Conservation (phyloP, 768 basidiomycete species). For the Boletus tomentosulus region DNA sequence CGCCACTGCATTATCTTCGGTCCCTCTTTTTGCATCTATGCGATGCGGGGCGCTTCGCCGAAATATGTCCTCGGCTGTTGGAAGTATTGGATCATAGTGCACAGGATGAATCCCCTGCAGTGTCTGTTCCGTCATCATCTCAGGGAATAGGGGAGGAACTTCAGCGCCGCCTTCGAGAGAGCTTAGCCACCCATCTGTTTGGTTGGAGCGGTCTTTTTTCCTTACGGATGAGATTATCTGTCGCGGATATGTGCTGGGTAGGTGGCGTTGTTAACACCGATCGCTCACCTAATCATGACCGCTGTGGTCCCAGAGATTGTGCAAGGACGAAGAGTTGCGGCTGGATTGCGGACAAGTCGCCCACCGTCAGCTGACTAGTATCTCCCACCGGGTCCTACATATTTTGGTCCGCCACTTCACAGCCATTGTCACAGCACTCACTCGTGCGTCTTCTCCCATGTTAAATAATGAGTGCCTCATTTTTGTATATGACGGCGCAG, state of each 20-base stretch:
- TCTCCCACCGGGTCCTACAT: conserved; percentile 52
- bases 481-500: conserved; percentile 33
- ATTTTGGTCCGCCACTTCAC: conserved; percentile 55
- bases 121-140: conserved; percentile 31
- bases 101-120: conserved; percentile 32
- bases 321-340: conserved; percentile 39
- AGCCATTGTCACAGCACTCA: conserved; percentile 42
- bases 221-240: conserved; percentile 52
- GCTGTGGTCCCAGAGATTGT: conserved; percentile 46
- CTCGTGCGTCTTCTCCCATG: conserved; percentile 35
- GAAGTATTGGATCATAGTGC: conserved; percentile 36
- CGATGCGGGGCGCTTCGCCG: conserved; percentile 33
- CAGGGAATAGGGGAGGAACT: conserved; percentile 33
- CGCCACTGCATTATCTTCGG: conserved; percentile 27
- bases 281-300: conserved; percentile 14
- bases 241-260: conserved; percentile 44
- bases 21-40: conserved; percentile 33
- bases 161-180: conserved; percentile 44
- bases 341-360: conserved; percentile 50
- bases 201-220: conserved; percentile 54
- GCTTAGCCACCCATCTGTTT: conserved; percentile 55
- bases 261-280: conserved; percentile 9
- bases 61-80: conserved; percentile 42
- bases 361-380: conserved; percentile 43
- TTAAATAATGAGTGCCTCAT: conserved; percentile 8